Evolutionary conservation across 805 yeast genomes (phyloP), one percentile per base, ranked within the genome.

Genomic region (Teunomyces panamensis): DNA sequence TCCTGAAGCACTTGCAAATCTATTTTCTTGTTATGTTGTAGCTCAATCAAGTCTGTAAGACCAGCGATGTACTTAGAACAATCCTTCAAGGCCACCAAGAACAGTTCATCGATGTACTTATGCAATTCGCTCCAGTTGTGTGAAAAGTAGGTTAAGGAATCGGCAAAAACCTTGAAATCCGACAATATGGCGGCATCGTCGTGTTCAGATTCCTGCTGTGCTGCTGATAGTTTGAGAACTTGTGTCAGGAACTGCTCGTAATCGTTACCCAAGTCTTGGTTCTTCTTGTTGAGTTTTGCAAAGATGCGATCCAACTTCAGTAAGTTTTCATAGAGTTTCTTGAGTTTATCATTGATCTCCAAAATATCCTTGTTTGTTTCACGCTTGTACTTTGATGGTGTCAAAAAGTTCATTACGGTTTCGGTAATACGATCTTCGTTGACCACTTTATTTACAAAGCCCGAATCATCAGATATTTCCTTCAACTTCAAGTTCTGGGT

Each of bases 401-500:
- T 85, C 60, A 92, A 89, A n/a, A 96, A 96, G 61, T 92, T 92
- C 85, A 92, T 87, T 37, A 94, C 83, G 2, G 87, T 85, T 60
- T 92, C 99, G 0, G 96, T 84, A n/a, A 92, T 77, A 10, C 88
- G 83, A 44, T 94, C 99, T 51, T 81, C 79, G 37, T 80, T 78
- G 26, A 78, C 80, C 4, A 68, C 73, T 49, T 63, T 68, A 47
- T 58, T 75, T 37, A 66, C 77, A 29, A 52, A 46, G 28, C 44
- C 30, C 6, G 48, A 35, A 24, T 45, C 56, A 11, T 52, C 54
- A 26, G 61, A 56, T 39, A 56, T 55, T 11, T 47, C 51, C 42
- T 57, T 58, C 54, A 68, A 51, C 57, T 79, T 81, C 42, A 83
- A 61, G 53, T 81, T 80, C 46, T 78, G 74, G 51, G 82, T 81